Conservation (phyloP, 176 grass and related monocot species). For the Oryza meridionalis region DNA sequence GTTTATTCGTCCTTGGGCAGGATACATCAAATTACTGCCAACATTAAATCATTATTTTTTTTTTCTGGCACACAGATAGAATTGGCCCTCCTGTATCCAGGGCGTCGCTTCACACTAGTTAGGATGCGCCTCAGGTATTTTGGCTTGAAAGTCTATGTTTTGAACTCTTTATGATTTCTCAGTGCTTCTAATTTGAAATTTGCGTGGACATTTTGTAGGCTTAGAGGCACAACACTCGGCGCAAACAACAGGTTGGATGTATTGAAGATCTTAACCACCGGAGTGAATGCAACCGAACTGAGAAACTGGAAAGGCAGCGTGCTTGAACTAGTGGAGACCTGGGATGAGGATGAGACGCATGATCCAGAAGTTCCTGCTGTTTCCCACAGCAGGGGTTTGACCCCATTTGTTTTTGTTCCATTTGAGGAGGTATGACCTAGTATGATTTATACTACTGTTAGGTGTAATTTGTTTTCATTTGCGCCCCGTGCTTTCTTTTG, state of each 20-base stretch:
- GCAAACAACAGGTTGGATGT: slow-evolving; percentile 91
- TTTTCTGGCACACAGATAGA: slow-evolving; percentile 63
- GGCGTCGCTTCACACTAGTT: slow-evolving; percentile 71
- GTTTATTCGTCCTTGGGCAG: slow-evolving; percentile 11
- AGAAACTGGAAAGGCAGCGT: slow-evolving; percentile 66
- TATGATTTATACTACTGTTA: background rate
- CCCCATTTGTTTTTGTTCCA: slow-evolving; percentile 87
- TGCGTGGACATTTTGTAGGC: slow-evolving; percentile 43
- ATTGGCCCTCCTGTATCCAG: slow-evolving; percentile 80
- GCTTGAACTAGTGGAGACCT: slow-evolving; percentile 77
- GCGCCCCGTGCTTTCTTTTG: background rate
- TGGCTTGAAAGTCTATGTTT: background rate
- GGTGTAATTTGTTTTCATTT: background rate
- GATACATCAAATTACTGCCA: slow-evolving; percentile 25
- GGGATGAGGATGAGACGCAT: slow-evolving; percentile 91
- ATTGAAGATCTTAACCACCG: slow-evolving; percentile 84
- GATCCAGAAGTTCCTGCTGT: slow-evolving; percentile 89
- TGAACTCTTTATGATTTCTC: slow-evolving; percentile 4
- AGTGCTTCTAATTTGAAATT: slow-evolving; percentile 24
- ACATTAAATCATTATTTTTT: background rate
- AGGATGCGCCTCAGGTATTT: slow-evolving; percentile 83
- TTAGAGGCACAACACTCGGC: slow-evolving; percentile 81
- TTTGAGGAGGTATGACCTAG: slow-evolving; percentile 79
- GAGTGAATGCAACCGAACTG: slow-evolving; percentile 80
- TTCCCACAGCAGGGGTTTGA: slow-evolving; percentile 81